These are phyloP conservation scores for Effrenium voratum DNA, from an alignment of 73 alveolate species.

Conservation along the genomic window DNA sequence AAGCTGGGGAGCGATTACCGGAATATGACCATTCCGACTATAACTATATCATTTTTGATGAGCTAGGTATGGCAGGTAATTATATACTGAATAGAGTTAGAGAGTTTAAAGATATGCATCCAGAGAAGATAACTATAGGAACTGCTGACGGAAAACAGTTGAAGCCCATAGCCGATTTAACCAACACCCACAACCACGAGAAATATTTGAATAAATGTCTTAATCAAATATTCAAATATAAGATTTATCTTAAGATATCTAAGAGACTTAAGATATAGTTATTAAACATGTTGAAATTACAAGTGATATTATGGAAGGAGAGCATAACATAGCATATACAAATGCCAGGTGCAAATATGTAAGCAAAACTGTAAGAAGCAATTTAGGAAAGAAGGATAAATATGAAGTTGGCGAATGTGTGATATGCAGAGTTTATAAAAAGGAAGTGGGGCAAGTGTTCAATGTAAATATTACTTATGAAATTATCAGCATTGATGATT, in stretches of 20 bases:
- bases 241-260: conserved; percentile 7
- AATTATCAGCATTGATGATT: background rate
- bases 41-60: conserved; percentile 35
- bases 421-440: conserved; percentile 44
- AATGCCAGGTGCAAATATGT: background rate
- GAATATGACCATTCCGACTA: conserved; percentile 8
- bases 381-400: background rate
- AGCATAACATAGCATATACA: conserved; percentile 54
- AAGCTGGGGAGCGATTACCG: conserved; percentile 26
- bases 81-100: background rate
- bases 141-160: conserved; percentile 42
- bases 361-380: background rate
- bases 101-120: conserved; percentile 5
- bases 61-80: conserved; percentile 11
- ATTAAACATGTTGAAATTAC: conserved; percentile 17
- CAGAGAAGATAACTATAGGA: conserved; percentile 14
- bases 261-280: conserved; percentile 22
- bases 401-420: conserved; percentile 39
- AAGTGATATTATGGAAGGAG: conserved; percentile 23
- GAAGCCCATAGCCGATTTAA: conserved; percentile 26
- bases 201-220: conserved; percentile 16
- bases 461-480: background rate
- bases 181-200: conserved; percentile 71
- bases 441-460: background rate
- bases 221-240: conserved; percentile 2